A percentile compares a stretch with the other conserved stretches of the same genome.
These are phyloP conservation scores for Scleromitrula shiraiana DNA, from an alignment of 2,329 filamentous ascomycete genomes.

Conservation along the genomic window DNA sequence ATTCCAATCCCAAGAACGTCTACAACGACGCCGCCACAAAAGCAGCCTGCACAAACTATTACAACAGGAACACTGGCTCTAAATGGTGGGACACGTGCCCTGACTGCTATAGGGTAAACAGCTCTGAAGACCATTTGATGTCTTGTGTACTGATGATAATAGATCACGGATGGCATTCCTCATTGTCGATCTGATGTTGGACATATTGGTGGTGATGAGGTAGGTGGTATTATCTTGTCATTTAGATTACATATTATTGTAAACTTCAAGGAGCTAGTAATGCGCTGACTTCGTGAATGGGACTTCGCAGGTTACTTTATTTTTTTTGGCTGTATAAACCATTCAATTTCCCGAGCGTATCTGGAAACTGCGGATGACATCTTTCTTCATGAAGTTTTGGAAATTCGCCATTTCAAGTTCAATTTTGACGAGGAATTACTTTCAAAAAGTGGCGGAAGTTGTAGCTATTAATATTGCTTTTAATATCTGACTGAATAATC, in stretches of 20 bases:
- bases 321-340: too few species aligned
- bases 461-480: too few species aligned
- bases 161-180: neutral
- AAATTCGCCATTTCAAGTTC: too few species aligned
- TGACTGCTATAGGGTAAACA: constrained; percentile 1
- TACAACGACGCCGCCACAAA: neutral
- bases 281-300: neutral
- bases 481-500: too few species aligned
- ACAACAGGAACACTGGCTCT: neutral
- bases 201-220: constrained; percentile 6
- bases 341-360: too few species aligned
- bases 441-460: too few species aligned
- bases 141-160: too few species aligned
- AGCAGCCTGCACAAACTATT: neutral
- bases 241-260: constrained; percentile 1
- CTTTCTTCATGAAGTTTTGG: too few species aligned
- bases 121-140: too few species aligned
- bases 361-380: too few species aligned
- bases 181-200: neutral
- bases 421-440: too few species aligned
- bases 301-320: too few species aligned
- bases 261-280: neutral
- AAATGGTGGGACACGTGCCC: neutral
- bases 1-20: neutral
- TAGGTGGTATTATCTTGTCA: neutral